These are phyloP conservation scores for Leishmania arabica DNA, from an alignment of 208 protist species.

Conservation along the genomic window DNA sequence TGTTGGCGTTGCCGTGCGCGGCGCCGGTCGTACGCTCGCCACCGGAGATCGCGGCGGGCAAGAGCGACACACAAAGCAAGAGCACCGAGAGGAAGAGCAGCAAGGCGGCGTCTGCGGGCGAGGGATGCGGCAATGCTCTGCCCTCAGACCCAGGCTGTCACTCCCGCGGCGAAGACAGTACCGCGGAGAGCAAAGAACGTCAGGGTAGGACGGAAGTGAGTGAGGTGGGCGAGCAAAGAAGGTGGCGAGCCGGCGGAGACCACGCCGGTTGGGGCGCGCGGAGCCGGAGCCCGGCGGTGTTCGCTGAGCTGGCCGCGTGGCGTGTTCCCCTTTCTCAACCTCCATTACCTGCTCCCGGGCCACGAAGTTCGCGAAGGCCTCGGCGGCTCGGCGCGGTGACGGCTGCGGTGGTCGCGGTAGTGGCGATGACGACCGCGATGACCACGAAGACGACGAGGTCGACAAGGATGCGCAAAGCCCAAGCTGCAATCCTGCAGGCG, in stretches of 20 bases:
- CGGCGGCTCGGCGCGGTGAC: neutral
- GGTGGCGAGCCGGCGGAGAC: neutral
- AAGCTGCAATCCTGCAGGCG: neutral
- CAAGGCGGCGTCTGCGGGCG: no score
- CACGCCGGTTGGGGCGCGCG: neutral
- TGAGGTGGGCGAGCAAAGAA: neutral
- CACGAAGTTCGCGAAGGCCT: conserved; percentile 2
- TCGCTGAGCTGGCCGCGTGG: neutral
- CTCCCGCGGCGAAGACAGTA: conserved; percentile 15
- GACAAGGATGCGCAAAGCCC: conserved; percentile 12
- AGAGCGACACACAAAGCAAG: conserved; percentile 29
- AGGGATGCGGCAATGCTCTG: neutral
- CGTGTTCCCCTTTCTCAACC: neutral
- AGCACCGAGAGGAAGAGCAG: conserved; percentile 10
- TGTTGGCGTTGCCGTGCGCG: neutral
- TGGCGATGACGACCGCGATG: conserved; percentile 28
- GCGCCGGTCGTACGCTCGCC: no score
- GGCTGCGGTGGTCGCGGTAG: conserved; percentile 15
- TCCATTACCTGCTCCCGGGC: neutral
- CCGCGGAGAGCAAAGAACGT: conserved; percentile 14
- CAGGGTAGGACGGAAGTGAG: neutral
- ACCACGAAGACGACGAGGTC: conserved; percentile 23
- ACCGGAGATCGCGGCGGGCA: neutral
- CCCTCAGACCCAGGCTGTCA: neutral
- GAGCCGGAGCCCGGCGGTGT: neutral